These are phyloP conservation scores for Cicer cuneatum DNA, from an alignment of 306 rosid species.

Conservation along the genomic window DNA sequence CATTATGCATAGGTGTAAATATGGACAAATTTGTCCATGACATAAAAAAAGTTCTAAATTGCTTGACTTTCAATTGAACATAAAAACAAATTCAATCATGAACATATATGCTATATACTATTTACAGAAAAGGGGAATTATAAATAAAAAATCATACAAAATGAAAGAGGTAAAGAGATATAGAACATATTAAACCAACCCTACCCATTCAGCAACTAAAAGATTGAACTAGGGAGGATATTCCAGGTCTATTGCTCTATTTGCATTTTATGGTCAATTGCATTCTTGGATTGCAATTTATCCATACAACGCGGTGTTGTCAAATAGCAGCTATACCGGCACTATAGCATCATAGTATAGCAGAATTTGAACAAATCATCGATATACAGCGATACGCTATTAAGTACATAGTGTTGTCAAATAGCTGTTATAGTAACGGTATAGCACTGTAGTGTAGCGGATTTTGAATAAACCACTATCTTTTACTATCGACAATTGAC, in stretches of 20 bases:
- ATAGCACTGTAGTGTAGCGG: too few species aligned
- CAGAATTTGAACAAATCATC: too few species aligned
- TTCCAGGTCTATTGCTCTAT: constrained; percentile 35
- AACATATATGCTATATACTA: constrained; percentile 47
- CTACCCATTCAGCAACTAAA: constrained; percentile 52
- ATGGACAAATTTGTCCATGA: constrained; percentile 22
- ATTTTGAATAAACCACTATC: too few species aligned
- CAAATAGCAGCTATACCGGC: too few species aligned
- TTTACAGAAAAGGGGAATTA: constrained; percentile 55
- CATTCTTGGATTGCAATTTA: constrained; percentile 40
- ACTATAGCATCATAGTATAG: too few species aligned
- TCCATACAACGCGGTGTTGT: background rate
- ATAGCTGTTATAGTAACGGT: too few species aligned
- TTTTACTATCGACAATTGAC: too few species aligned
- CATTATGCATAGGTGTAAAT: background rate
- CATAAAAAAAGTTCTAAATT: constrained; percentile 20
- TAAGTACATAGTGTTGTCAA: too few species aligned
- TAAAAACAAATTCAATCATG: constrained; percentile 46
- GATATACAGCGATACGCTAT: too few species aligned
- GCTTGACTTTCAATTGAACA: constrained; percentile 45
- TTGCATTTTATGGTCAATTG: constrained; percentile 37
- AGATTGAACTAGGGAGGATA: constrained; percentile 46
- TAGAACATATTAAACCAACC: constrained; percentile 47
- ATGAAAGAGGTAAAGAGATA: constrained; percentile 39
- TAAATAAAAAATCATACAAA: constrained; percentile 18